Evolutionary conservation across 176 grass and related monocot species (phyloP).

Genomic region (Ensete glaucum): DNA sequence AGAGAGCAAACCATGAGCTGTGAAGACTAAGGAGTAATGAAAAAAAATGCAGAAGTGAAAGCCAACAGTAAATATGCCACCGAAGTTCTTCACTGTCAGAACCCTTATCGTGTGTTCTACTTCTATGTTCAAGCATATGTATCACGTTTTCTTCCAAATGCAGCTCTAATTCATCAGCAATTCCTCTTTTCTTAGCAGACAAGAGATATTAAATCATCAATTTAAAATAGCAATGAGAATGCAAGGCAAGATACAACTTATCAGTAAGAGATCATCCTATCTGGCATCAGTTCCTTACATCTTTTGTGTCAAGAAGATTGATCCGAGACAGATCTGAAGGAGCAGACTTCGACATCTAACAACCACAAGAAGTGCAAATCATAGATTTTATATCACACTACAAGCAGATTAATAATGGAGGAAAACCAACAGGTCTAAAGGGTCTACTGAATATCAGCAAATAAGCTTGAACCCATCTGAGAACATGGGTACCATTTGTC

Average conservation of each 20-base stretch:
- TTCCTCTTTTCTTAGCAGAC: background rate
- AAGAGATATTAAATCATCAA: constrained; percentile 11
- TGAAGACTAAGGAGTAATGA: too few relatives aligned
- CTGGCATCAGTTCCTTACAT: constrained; percentile 43
- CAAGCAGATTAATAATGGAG: background rate
- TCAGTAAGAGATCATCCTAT: constrained; percentile 1
- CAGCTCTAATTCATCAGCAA: too few relatives aligned
- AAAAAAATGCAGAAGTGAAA: too few relatives aligned
- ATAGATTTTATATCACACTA: background rate
- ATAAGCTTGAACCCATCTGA: background rate
- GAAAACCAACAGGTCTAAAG: background rate
- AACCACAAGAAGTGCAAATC: constrained; percentile 24
- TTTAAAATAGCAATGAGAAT: background rate
- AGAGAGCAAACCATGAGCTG: background rate
- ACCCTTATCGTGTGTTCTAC: too few relatives aligned
- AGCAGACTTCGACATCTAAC: constrained; percentile 95
- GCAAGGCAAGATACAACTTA: background rate
- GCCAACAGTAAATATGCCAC: too few relatives aligned
- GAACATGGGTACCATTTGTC: background rate
- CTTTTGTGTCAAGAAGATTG: constrained; percentile 95
- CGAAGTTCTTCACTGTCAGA: too few relatives aligned
- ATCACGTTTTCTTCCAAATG: too few relatives aligned
- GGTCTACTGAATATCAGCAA: background rate
- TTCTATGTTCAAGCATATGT: too few relatives aligned
- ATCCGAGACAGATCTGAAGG: constrained; percentile 94